phyloP scores from a whole-genome alignment of 2,329 filamentous ascomycete genomes.

The Trichoderma guizhouense region DNA sequence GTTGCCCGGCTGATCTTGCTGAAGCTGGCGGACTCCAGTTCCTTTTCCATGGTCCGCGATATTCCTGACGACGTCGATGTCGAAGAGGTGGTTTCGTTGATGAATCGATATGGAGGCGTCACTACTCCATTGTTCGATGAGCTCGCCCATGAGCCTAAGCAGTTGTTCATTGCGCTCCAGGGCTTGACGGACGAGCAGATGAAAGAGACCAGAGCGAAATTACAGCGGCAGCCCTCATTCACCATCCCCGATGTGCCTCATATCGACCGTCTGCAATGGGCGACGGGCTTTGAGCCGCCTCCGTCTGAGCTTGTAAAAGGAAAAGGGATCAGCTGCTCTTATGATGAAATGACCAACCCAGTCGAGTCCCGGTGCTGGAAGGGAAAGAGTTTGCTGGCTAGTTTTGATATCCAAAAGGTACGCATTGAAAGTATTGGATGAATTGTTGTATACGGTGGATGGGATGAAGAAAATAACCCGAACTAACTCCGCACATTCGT shows the following conservation, averaged over 20 bases:
- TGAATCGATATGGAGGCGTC: slow-evolving; percentile 59
- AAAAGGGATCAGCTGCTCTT: slow-evolving; percentile 30
- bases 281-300: slow-evolving; percentile 42
- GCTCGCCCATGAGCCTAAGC: slow-evolving; percentile 37
- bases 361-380: slow-evolving; percentile 45
- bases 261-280: slow-evolving; percentile 39
- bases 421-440: background rate
- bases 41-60: slow-evolving; percentile 47
- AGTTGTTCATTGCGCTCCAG: slow-evolving; percentile 60
- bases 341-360: slow-evolving; percentile 41
- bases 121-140: slow-evolving; percentile 49
- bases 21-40: slow-evolving; percentile 50
- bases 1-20: slow-evolving; percentile 58
- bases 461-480: background rate
- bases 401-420: slow-evolving; percentile 46
- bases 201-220: slow-evolving; percentile 39
- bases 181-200: slow-evolving; percentile 49
- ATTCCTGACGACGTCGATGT: slow-evolving; percentile 39
- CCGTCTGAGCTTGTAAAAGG: slow-evolving; percentile 33
- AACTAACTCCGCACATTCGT: background rate
- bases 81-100: slow-evolving; percentile 51
- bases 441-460: background rate
- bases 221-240: slow-evolving; percentile 45
- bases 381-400: slow-evolving; percentile 40
- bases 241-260: slow-evolving; percentile 46